phyloP scores from a whole-genome alignment of 2,329 filamentous ascomycete species.

The Arthroderma sp. region DNA sequence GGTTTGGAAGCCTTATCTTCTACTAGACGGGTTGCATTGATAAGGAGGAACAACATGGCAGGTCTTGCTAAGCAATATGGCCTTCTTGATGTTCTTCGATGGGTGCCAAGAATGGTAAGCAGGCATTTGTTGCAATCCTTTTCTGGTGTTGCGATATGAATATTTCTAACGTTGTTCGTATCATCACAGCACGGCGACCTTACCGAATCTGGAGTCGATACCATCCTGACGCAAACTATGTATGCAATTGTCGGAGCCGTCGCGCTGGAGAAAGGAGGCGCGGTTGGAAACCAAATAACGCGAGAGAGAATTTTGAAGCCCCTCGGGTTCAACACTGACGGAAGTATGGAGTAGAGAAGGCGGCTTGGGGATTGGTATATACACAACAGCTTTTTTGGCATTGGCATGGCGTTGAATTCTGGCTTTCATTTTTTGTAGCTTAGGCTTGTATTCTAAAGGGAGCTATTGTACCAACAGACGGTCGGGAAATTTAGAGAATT shows the following conservation, averaged over 20 bases:
- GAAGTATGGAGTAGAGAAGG: slow-evolving; percentile 4
- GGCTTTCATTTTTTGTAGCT: slow-evolving; percentile 2
- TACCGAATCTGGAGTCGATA: slow-evolving; percentile 55
- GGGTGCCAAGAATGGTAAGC: slow-evolving; percentile 72
- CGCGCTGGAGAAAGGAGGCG: slow-evolving; percentile 73
- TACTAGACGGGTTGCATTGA: slow-evolving; percentile 46
- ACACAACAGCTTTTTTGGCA: slow-evolving; percentile 5
- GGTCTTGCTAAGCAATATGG: slow-evolving; percentile 57
- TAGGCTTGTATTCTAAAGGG: neutral
- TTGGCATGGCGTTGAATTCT: slow-evolving; percentile 9
- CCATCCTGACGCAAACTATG: slow-evolving; percentile 62
- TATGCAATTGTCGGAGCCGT: slow-evolving; percentile 82
- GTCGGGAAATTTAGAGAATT: too few relatives aligned
- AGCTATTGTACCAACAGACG: slow-evolving; percentile 3
- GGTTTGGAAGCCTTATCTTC: slow-evolving; percentile 59
- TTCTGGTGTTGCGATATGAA: slow-evolving; percentile 4
- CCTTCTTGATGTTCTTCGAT: slow-evolving; percentile 63
- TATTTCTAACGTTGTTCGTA: neutral
- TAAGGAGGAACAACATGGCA: slow-evolving; percentile 53
- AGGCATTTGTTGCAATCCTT: neutral
- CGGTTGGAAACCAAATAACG: slow-evolving; percentile 59
- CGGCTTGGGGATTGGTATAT: neutral
- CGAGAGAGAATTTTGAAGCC: slow-evolving; percentile 59
- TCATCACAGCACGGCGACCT: slow-evolving; percentile 50
- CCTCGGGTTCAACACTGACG: slow-evolving; percentile 26